These are phyloP conservation scores for Diplosphaera chodatii DNA, from an alignment of 139 green algal species.

Conservation along the genomic window DNA sequence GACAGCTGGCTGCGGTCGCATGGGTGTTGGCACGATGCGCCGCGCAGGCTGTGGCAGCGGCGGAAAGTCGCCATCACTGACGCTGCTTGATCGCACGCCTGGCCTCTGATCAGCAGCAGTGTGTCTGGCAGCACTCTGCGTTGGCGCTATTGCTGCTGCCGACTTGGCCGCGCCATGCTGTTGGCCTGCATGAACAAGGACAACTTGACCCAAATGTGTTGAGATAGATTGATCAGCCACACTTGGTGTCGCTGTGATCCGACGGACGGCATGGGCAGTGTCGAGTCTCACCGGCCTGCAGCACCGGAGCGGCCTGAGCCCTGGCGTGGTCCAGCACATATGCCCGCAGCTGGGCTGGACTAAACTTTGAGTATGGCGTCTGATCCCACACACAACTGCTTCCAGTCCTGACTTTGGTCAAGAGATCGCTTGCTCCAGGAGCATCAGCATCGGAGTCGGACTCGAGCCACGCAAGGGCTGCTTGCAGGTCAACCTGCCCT, in stretches of 20 bases:
- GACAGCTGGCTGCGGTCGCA: conserved; percentile 3
- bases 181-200: no score
- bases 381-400: background rate
- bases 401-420: no score
- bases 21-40: background rate
- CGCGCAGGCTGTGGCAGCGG: conserved; percentile 2
- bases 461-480: conserved; percentile 8
- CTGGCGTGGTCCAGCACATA: conserved; percentile 15
- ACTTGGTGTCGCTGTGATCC: no score
- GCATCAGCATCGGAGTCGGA: background rate
- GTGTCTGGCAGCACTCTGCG: no score
- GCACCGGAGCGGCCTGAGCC: conserved; percentile 19
- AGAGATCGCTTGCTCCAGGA: background rate
- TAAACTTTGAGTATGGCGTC: background rate
- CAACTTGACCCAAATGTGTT: no score
- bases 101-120: no score
- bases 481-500: conserved; percentile 2
- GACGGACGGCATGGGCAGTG: no score
- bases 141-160: no score
- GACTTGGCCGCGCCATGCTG: no score
- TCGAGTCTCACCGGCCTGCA: conserved; percentile 17
- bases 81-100: no score
- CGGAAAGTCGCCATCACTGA: no score
- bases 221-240: no score
- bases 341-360: conserved; percentile 6